Conservation (phyloP, 1,139 yeast genomes). For the Yamadazyma trypodendri region DNA sequence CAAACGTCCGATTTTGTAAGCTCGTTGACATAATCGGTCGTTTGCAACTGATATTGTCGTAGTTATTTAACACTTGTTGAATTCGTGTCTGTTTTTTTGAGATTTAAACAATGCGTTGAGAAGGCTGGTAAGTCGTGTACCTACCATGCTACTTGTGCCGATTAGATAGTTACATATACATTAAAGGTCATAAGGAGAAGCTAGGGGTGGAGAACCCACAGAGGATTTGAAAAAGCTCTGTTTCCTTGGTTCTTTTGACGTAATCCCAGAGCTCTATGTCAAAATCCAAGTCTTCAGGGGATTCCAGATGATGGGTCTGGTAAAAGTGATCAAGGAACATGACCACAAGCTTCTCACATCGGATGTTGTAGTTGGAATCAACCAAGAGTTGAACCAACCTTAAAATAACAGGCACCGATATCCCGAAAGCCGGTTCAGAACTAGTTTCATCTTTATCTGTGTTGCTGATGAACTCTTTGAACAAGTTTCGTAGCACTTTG, state of each 20-base stretch:
- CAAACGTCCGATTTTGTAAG: conserved; percentile 77
- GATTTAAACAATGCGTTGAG: not conserved
- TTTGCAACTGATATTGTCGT: not conserved
- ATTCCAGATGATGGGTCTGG: conserved; percentile 3
- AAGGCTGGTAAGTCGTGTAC: not conserved
- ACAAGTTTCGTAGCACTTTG: conserved; percentile 6
- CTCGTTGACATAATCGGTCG: conserved; percentile 7
- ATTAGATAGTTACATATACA: too few species aligned
- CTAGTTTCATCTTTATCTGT: conserved; percentile 4
- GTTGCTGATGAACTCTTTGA: conserved; percentile 3
- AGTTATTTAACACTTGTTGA: not conserved
- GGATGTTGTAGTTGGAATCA: conserved; percentile 8
- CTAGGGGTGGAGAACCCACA: conserved; percentile 17
- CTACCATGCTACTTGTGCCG: not conserved
- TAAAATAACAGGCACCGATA: conserved; percentile 5
- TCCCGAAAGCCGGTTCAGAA: conserved; percentile 3
- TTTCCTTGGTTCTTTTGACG: conserved; percentile 11
- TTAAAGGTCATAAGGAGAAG: conserved; percentile 5
- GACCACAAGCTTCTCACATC: conserved; percentile 13
- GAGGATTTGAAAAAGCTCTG: conserved; percentile 15
- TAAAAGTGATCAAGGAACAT: conserved; percentile 11
- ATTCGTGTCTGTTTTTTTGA: not conserved
- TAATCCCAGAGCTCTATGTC: conserved; percentile 15
- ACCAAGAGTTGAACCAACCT: conserved; percentile 9
- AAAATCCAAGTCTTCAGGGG: conserved; percentile 1